Evolutionary conservation across 2,329 filamentous ascomycete genomes (phyloP).

Genomic region (Bimuria novae-zelandiae): DNA sequence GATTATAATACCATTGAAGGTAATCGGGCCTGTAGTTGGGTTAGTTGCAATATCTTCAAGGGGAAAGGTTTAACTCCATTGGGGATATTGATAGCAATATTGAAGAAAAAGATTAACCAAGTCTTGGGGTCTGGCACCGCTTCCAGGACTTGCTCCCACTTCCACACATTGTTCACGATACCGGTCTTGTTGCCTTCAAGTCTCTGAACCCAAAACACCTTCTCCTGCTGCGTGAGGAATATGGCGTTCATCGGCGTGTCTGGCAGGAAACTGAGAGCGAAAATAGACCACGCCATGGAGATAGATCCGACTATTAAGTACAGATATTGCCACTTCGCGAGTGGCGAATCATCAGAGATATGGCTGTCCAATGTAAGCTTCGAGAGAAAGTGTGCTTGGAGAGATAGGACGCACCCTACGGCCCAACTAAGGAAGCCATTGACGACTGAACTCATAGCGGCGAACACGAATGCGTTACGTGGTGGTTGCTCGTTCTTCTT

Average conservation of each 20-base stretch:
- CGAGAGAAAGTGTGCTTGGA: conserved; percentile 50
- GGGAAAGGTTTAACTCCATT: conserved; percentile 28
- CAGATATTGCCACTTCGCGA: conserved; percentile 14
- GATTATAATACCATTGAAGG: conserved; percentile 7
- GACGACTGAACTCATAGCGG: conserved; percentile 7
- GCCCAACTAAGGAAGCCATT: conserved; percentile 9
- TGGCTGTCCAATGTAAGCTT: conserved; percentile 52
- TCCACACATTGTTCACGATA: conserved; percentile 2
- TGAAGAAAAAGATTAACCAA: conserved; percentile 7
- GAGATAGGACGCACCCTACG: conserved; percentile 6
- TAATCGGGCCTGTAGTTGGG: background rate
- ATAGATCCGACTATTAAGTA: conserved; percentile 32
- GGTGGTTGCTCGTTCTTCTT: conserved; percentile 8
- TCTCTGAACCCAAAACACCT: conserved; percentile 61
- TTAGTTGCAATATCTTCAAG: conserved; percentile 13
- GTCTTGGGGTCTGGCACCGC: conserved; percentile 5
- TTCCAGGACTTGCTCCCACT: conserved; percentile 1
- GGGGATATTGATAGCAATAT: conserved; percentile 3
- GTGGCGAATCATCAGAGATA: background rate
- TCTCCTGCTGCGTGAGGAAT: conserved; percentile 26
- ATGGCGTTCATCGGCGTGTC: conserved; percentile 17
- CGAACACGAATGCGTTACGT: conserved; percentile 10
- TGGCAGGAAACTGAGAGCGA: conserved; percentile 23
- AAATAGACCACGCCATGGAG: conserved; percentile 20
- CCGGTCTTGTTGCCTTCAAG: conserved; percentile 37